Conservation (phyloP, 2,329 filamentous ascomycete species). For the Botrytis hyacinthi region DNA sequence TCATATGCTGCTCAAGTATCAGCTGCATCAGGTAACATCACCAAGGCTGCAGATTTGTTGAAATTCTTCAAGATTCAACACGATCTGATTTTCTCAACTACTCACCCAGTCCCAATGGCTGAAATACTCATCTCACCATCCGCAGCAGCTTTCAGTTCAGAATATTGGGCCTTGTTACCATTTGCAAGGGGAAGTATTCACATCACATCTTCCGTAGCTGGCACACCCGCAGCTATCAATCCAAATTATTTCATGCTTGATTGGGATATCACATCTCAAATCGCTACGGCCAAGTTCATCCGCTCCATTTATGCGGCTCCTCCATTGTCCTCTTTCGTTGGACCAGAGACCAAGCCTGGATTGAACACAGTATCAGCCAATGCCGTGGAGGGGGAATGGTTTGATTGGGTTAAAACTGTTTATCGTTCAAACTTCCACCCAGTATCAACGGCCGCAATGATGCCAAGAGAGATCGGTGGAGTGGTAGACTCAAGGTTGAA, state of each 20-base stretch:
- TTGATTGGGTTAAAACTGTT: conserved; percentile 11
- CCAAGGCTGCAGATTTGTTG: conserved; percentile 19
- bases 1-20: conserved; percentile 32
- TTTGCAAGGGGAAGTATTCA: conserved; percentile 57
- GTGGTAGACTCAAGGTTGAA: conserved; percentile 28
- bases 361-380: conserved; percentile 12
- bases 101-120: conserved; percentile 45
- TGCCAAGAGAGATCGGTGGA: conserved; percentile 25
- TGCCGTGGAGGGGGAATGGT: conserved; percentile 20
- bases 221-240: conserved; percentile 47
- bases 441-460: conserved; percentile 27
- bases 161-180: conserved; percentile 42
- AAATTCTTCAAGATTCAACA: conserved; percentile 10
- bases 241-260: conserved; percentile 43
- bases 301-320: background rate
- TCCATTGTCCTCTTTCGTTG: background rate
- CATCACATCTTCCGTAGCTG: conserved; percentile 44
- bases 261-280: conserved; percentile 6
- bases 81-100: conserved; percentile 32
- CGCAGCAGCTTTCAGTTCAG: conserved; percentile 32
- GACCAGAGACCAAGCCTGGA: conserved; percentile 20
- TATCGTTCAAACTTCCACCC: conserved; percentile 26
- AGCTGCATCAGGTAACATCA: conserved; percentile 44
- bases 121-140: conserved; percentile 51
- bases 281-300: background rate